These are phyloP conservation scores for Lyophyllum shimeji DNA, from an alignment of 768 basidiomycete genomes.

Conservation along the genomic window DNA sequence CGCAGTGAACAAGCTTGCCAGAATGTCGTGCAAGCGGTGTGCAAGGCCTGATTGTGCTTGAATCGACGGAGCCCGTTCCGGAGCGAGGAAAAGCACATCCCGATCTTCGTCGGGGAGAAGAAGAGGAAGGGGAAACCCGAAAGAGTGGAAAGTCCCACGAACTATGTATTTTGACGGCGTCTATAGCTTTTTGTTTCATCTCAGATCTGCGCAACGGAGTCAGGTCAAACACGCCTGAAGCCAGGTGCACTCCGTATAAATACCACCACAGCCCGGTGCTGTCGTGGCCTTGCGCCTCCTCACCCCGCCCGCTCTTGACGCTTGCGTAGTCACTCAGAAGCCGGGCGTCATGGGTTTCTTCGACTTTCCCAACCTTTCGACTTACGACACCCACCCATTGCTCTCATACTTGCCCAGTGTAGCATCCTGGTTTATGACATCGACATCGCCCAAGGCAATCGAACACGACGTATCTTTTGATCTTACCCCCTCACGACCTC, in stretches of 20 bases:
- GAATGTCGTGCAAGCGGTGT: background rate
- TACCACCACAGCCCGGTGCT: constrained; percentile 24
- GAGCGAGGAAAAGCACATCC: constrained; percentile 1
- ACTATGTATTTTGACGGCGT: constrained; percentile 21
- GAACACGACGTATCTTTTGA: constrained; percentile 39
- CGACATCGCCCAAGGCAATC: constrained; percentile 27
- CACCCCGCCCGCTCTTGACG: constrained; percentile 8
- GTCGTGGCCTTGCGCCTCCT: constrained; percentile 11
- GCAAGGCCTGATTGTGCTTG: background rate
- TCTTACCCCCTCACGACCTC: constrained; percentile 27
- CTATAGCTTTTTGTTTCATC: constrained; percentile 21
- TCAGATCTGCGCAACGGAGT: constrained; percentile 16
- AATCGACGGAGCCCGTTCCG: background rate
- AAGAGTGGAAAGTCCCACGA: constrained; percentile 21
- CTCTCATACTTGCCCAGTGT: constrained; percentile 17
- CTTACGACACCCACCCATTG: constrained; percentile 22
- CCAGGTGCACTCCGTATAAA: constrained; percentile 17
- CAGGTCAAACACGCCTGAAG: constrained; percentile 12
- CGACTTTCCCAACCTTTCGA: constrained; percentile 28
- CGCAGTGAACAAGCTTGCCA: background rate
- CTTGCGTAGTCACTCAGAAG: constrained; percentile 2
- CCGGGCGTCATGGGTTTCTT: constrained; percentile 28
- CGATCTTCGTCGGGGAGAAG: constrained; percentile 13
- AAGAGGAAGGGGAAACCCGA: constrained; percentile 19
- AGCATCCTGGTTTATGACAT: constrained; percentile 23